Conservation (phyloP, 345 rosid species). For the Acer yangbiense region DNA sequence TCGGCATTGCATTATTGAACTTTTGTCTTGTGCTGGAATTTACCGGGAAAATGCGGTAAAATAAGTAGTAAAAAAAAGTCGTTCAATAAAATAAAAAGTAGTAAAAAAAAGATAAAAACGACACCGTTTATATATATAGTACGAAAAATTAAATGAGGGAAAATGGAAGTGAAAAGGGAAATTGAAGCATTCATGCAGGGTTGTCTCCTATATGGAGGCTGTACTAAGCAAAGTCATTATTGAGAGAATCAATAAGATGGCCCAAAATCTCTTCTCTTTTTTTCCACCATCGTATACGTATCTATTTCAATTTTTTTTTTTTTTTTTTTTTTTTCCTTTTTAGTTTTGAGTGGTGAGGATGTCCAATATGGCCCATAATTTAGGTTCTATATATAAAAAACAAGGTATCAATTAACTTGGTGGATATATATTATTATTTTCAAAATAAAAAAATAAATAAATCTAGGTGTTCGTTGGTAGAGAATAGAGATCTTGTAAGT, state of each 20-base stretch:
- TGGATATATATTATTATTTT: neutral
- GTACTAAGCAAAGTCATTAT: slow-evolving; percentile 13
- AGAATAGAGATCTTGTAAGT: no score
- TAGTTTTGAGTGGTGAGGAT: neutral
- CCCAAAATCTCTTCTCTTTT: slow-evolving; percentile 6
- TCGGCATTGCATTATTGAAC: slow-evolving; percentile 28
- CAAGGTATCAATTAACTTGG: neutral
- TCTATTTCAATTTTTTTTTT: no score
- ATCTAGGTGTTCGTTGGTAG: no score
- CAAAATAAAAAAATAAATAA: neutral
- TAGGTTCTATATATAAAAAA: neutral
- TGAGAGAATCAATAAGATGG: slow-evolving; percentile 11
- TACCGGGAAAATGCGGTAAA: slow-evolving; percentile 15
- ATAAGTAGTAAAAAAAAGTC: neutral
- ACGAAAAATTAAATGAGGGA: neutral
- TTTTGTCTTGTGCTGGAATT: slow-evolving; percentile 22
- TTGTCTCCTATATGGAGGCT: slow-evolving; percentile 26
- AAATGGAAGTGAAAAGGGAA: slow-evolving; percentile 10
- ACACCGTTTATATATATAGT: neutral
- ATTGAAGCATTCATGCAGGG: neutral
- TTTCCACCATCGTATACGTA: neutral
- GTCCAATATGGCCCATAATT: neutral
- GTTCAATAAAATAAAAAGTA: no score
- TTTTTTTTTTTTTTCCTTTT: neutral
- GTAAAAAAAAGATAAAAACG: slow-evolving; percentile 5